Evolutionary conservation across 1,139 yeast genomes (phyloP).

Genomic region (Yarrowia galli): DNA sequence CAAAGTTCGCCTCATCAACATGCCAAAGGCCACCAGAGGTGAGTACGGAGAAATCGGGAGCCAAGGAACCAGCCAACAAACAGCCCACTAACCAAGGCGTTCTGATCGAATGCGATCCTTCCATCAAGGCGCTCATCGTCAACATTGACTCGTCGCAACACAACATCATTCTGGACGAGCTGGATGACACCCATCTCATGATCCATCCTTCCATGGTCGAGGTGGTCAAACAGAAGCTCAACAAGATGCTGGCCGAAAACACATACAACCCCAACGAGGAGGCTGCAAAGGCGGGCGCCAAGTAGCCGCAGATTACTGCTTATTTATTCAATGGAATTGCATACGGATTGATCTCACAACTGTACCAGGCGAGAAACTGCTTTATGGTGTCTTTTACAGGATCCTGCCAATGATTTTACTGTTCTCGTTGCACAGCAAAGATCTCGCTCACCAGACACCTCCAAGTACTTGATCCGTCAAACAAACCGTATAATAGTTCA

Average conservation of each 20-base stretch:
- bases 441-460: no score
- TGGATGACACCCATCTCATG: conserved; percentile 88
- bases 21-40: conserved; percentile 38
- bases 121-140: conserved; percentile 83
- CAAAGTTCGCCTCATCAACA: conserved; percentile 23
- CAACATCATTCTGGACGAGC: conserved; percentile 80
- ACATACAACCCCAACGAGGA: conserved; percentile 86
- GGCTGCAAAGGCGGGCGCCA: conserved; percentile 46
- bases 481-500: neutral
- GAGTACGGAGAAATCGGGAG: neutral
- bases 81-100: conserved; percentile 43
- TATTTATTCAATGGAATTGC: conserved; percentile 12
- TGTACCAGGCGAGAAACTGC: no score
- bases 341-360: neutral
- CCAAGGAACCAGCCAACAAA: neutral
- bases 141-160: conserved; percentile 76
- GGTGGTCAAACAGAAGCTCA: conserved; percentile 77
- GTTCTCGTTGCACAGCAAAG: no score
- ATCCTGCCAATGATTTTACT: no score
- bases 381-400: no score
- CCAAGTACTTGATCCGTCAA: no score
- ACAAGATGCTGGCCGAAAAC: conserved; percentile 76
- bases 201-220: conserved; percentile 79
- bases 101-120: conserved; percentile 68
- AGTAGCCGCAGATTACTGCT: neutral